Percentiles rank a stretch among this genome's conserved stretches.
These are phyloP conservation scores for Cercospora citrullina DNA, from an alignment of 2,329 filamentous ascomycete genomes.

Conservation along the genomic window DNA sequence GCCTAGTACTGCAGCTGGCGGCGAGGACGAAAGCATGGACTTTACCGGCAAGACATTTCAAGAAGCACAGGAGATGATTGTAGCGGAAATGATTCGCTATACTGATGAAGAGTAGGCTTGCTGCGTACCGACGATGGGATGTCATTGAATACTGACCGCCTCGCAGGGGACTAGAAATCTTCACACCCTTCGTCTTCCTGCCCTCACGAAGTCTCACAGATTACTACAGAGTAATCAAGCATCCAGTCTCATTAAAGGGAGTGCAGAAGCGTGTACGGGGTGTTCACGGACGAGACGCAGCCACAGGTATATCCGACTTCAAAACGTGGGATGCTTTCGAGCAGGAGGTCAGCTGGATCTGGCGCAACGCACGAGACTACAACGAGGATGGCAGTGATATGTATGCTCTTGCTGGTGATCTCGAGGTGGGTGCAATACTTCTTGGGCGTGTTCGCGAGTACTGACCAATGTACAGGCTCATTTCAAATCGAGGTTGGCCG, in stretches of 20 bases:
- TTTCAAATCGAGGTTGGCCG: conserved; percentile 67
- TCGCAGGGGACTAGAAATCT: conserved; percentile 64
- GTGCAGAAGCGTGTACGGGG: conserved; percentile 77
- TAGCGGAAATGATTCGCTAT: conserved; percentile 69
- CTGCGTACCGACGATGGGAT: neutral
- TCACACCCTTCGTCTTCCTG: conserved; percentile 74
- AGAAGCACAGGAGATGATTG: conserved; percentile 80
- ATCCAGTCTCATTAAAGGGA: conserved; percentile 75
- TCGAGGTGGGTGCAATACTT: conserved; percentile 62
- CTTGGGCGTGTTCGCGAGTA: neutral
- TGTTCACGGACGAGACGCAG: conserved; percentile 65
- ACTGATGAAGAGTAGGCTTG: conserved; percentile 63
- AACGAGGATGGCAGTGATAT: conserved; percentile 92
- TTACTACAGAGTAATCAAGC: conserved; percentile 81
- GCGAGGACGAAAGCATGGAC: conserved; percentile 39
- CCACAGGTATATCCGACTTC: conserved; percentile 64
- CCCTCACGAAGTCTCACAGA: conserved; percentile 75
- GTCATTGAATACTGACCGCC: conserved; percentile 12
- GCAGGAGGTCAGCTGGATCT: conserved; percentile 75
- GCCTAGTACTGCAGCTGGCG: conserved; percentile 30
- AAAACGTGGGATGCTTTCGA: conserved; percentile 82
- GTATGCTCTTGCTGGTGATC: conserved; percentile 70
- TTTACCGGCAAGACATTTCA: conserved; percentile 78
- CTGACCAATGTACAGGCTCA: conserved; percentile 55
- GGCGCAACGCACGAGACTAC: conserved; percentile 84